phyloP scores from a whole-genome alignment of 257 asterid species.

The Penstemon newberryi region DNA sequence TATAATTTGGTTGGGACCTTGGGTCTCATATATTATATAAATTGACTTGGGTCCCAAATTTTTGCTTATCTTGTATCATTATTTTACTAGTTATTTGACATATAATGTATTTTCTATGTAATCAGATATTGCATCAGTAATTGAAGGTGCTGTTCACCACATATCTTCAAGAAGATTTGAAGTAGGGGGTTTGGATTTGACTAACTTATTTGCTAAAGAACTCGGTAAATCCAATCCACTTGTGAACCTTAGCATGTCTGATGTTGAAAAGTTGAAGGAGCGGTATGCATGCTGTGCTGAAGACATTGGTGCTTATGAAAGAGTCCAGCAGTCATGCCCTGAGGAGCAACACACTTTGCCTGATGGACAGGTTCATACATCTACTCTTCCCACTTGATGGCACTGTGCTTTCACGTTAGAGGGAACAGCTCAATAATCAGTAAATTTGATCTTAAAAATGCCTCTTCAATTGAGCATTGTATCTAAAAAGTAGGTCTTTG shows the following conservation, averaged over 20 bases:
- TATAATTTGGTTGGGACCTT: not conserved
- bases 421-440: not conserved
- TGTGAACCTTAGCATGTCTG: constrained; percentile 57
- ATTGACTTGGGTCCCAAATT: not conserved
- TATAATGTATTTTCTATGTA: constrained; percentile 13
- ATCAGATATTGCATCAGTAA: constrained; percentile 92
- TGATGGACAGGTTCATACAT: constrained; percentile 71
- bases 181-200: constrained; percentile 83
- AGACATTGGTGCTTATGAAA: constrained; percentile 59
- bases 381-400: no score
- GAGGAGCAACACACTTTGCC: constrained; percentile 89
- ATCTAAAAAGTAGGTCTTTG: not conserved
- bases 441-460: not conserved
- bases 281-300: constrained; percentile 80
- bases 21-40: no score
- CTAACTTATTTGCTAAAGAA: constrained; percentile 63
- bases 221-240: constrained; percentile 71
- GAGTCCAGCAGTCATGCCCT: constrained; percentile 51
- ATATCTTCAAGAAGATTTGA: constrained; percentile 94
- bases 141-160: constrained; percentile 98
- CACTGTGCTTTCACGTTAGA: no score
- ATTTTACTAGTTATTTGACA: not conserved
- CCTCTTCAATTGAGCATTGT: not conserved
- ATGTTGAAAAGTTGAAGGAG: constrained; percentile 81
- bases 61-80: not conserved